These are phyloP conservation scores for Ogataea methanolica DNA, from an alignment of 805 yeast species.

Conservation along the genomic window DNA sequence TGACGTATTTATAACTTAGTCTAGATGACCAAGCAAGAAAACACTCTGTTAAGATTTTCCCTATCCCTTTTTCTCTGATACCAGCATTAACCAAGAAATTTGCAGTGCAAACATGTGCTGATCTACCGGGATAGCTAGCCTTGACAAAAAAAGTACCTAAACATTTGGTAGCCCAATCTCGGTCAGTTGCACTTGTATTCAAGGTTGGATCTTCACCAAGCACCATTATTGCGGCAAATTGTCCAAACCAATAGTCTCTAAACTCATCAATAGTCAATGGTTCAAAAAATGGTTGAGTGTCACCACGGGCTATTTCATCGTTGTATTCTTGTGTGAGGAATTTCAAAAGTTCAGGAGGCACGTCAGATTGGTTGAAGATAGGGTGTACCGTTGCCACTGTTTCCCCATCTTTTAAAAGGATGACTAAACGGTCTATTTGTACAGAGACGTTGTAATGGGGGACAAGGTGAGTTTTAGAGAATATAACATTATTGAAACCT, in stretches of 20 bases:
- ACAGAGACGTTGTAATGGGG: conserved; percentile 26
- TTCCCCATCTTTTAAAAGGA: conserved; percentile 78
- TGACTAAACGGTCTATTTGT: conserved; percentile 61
- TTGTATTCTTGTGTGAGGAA: conserved; percentile 90
- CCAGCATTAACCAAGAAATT: conserved; percentile 89
- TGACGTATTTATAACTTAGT: conserved; percentile 78
- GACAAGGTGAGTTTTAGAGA: conserved; percentile 27
- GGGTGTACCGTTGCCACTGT: conserved; percentile 94
- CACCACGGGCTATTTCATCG: conserved; percentile 87
- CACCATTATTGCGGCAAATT: conserved; percentile 72
- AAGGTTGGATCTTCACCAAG: conserved; percentile 64
- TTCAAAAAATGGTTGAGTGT: conserved; percentile 82
- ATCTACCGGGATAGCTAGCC: conserved; percentile 89
- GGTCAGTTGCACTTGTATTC: conserved; percentile 34
- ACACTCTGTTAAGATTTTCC: conserved; percentile 77
- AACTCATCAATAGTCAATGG: conserved; percentile 72
- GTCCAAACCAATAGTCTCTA: conserved; percentile 81
- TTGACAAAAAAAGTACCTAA: conserved; percentile 81
- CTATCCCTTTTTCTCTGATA: conserved; percentile 88
- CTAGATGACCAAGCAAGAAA: conserved; percentile 88
- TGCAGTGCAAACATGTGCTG: conserved; percentile 89
- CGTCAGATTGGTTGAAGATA: conserved; percentile 54
- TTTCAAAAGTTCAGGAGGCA: conserved; percentile 75
- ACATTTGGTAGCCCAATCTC: conserved; percentile 91
- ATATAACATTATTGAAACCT: conserved; percentile 27